phyloP scores from a whole-genome alignment of 2,329 filamentous ascomycete genomes.

The Colletotrichum liriopes region DNA sequence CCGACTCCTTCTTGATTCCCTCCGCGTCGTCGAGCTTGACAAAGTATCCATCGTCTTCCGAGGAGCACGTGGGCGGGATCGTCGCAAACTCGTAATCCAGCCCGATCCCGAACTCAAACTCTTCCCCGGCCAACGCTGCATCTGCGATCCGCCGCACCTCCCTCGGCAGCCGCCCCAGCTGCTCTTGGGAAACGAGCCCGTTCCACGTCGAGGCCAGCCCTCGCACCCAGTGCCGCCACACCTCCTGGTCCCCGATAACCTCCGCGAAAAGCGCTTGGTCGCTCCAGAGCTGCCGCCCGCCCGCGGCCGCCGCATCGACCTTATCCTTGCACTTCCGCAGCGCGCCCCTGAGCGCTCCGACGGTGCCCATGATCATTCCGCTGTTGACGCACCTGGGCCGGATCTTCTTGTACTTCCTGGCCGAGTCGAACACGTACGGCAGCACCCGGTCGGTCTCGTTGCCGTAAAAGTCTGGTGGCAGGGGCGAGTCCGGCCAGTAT shows the following conservation, averaged over 20 bases:
- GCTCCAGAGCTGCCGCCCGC: slow-evolving; percentile 56
- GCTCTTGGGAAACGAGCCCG: slow-evolving; percentile 45
- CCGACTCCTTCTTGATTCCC: slow-evolving; percentile 46
- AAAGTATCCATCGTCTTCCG: slow-evolving; percentile 56
- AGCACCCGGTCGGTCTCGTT: slow-evolving; percentile 50
- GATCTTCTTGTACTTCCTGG: slow-evolving; percentile 52
- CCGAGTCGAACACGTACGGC: slow-evolving; percentile 49
- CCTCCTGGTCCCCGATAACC: slow-evolving; percentile 57
- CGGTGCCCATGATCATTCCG: slow-evolving; percentile 55
- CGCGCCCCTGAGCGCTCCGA: slow-evolving; percentile 48
- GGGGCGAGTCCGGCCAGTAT: slow-evolving; percentile 55
- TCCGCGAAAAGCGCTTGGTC: slow-evolving; percentile 57
- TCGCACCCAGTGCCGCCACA: slow-evolving; percentile 54
- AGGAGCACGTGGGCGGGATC: slow-evolving; percentile 54
- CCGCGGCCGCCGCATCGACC: slow-evolving; percentile 47
- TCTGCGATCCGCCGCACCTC: slow-evolving; percentile 48
- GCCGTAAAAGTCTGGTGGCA: slow-evolving; percentile 54
- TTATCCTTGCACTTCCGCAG: slow-evolving; percentile 50
- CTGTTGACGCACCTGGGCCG: slow-evolving; percentile 55
- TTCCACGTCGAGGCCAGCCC: slow-evolving; percentile 52
- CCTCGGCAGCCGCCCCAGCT: slow-evolving; percentile 32
- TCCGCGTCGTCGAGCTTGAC: slow-evolving; percentile 49
- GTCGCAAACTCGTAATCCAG: slow-evolving; percentile 57
- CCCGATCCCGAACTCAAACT: slow-evolving; percentile 58
- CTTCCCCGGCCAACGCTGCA: slow-evolving; percentile 47